A percentile compares a stretch with the other conserved stretches of the same genome.
phyloP scores from a whole-genome alignment of 1,284 basidiomycete genomes.

The Cutaneotrichosporon arboriforme region DNA sequence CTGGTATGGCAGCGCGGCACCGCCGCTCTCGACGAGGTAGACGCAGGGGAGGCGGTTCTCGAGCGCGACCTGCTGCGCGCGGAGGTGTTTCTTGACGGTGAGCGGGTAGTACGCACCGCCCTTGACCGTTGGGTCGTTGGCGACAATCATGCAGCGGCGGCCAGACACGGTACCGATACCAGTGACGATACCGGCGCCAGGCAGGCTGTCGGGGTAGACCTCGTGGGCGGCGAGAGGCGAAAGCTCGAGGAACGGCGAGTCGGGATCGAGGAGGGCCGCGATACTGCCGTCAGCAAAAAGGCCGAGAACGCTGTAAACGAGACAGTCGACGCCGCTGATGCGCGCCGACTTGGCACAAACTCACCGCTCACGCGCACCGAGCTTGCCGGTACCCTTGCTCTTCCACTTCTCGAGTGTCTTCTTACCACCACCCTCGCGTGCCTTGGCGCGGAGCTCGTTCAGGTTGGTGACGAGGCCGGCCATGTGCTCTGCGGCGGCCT shows the following conservation, averaged over 20 bases:
- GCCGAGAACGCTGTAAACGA: too few species aligned
- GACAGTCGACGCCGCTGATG: not conserved
- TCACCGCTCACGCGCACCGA: slow-evolving; percentile 78
- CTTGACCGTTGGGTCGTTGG: slow-evolving; percentile 91
- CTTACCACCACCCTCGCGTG: slow-evolving; percentile 49
- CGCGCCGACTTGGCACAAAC: slow-evolving; percentile 8
- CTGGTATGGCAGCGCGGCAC: slow-evolving; percentile 86
- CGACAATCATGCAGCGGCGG: slow-evolving; percentile 78
- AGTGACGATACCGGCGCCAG: slow-evolving; percentile 85
- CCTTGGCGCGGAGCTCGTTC: slow-evolving; percentile 51
- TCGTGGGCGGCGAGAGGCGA: slow-evolving; percentile 80
- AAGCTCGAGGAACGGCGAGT: slow-evolving; percentile 85
- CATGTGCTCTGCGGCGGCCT: slow-evolving; percentile 31
- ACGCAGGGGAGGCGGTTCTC: slow-evolving; percentile 88
- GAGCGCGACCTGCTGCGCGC: slow-evolving; percentile 85
- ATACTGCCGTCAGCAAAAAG: slow-evolving; percentile 51
- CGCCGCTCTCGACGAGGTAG: slow-evolving; percentile 65
- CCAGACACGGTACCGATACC: slow-evolving; percentile 75
- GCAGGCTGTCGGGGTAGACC: slow-evolving; percentile 75
- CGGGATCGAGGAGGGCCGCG: slow-evolving; percentile 68
- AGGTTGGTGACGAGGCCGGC: slow-evolving; percentile 17
- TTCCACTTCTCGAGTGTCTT: slow-evolving; percentile 63
- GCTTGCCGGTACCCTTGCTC: slow-evolving; percentile 74
- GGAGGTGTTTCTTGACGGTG: slow-evolving; percentile 91
- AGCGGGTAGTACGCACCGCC: slow-evolving; percentile 90